phyloP scores from a whole-genome alignment of 2,329 filamentous ascomycete species.

The Cladosporium sp. region DNA sequence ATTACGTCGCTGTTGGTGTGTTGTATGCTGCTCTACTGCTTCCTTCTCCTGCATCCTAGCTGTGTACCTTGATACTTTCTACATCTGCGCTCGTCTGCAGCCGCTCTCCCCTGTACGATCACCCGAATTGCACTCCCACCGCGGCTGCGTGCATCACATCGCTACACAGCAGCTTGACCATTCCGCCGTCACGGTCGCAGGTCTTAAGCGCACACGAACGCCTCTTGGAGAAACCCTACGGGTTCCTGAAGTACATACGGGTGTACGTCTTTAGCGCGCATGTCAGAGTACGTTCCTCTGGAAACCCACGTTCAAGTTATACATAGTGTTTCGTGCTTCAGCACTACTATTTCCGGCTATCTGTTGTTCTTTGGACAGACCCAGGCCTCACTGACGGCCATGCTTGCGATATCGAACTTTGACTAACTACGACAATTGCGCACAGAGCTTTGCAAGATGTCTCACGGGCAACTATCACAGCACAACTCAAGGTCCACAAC shows the following conservation, averaged over 20 bases:
- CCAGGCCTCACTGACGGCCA: constrained; percentile 29
- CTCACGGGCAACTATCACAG: constrained; percentile 43
- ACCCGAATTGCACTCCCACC: constrained; percentile 30
- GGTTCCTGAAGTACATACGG: constrained; percentile 5
- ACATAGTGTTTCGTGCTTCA: constrained; percentile 31
- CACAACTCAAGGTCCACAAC: constrained; percentile 45
- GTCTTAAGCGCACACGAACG: not conserved
- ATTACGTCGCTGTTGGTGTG: constrained; percentile 24
- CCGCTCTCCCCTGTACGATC: constrained; percentile 35
- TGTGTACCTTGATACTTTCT: not conserved
- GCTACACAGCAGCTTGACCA: constrained; percentile 20
- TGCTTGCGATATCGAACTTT: constrained; percentile 24
- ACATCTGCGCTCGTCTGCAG: constrained; percentile 36
- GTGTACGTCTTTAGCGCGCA: constrained; percentile 34
- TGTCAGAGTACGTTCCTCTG: constrained; percentile 36
- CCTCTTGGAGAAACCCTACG: not conserved
- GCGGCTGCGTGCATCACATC: constrained; percentile 46
- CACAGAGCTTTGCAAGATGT: constrained; percentile 43
- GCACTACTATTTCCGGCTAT: constrained; percentile 29
- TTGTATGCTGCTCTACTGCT: not conserved
- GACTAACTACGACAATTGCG: constrained; percentile 28
- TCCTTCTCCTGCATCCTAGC: constrained; percentile 2
- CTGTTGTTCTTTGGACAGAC: constrained; percentile 10
- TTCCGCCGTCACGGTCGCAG: not conserved
- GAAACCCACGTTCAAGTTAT: constrained; percentile 20